Evolutionary conservation across 331 rosid species (phyloP).

Genomic region (Telfairia occidentalis): DNA sequence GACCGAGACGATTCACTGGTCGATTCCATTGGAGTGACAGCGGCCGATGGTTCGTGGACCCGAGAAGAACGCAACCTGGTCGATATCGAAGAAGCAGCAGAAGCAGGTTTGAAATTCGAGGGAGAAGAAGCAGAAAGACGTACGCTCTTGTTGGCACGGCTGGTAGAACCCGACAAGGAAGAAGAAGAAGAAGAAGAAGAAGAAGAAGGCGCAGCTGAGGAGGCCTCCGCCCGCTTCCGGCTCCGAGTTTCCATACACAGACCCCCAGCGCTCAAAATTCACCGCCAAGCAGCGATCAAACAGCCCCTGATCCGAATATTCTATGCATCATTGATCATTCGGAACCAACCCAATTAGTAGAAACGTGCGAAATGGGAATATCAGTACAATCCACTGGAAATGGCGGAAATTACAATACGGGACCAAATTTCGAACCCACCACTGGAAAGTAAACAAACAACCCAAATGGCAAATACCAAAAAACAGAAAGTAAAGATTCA

Average conservation of each 20-base stretch:
- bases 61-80: constrained; percentile 66
- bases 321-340: constrained; percentile 12
- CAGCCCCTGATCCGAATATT: constrained; percentile 22
- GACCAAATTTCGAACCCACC: neutral
- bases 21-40: constrained; percentile 47
- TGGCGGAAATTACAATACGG: neutral
- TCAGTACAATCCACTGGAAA: neutral
- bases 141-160: constrained; percentile 61
- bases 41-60: constrained; percentile 22
- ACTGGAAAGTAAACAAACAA: no score
- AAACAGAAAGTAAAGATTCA: no score
- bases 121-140: constrained; percentile 29
- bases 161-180: constrained; percentile 39
- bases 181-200: constrained; percentile 19
- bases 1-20: constrained; percentile 74
- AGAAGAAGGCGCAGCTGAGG: constrained; percentile 98
- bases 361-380: neutral
- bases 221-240: constrained; percentile 99
- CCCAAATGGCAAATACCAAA: no score
- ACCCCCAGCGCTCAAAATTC: constrained; percentile 62
- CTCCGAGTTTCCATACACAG: constrained; percentile 99
- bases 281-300: constrained; percentile 65
- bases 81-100: constrained; percentile 16
- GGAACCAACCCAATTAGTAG: neutral
- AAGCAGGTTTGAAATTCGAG: constrained; percentile 10